phyloP scores from a whole-genome alignment of 768 basidiomycete species.

The Amanita inopinata region DNA sequence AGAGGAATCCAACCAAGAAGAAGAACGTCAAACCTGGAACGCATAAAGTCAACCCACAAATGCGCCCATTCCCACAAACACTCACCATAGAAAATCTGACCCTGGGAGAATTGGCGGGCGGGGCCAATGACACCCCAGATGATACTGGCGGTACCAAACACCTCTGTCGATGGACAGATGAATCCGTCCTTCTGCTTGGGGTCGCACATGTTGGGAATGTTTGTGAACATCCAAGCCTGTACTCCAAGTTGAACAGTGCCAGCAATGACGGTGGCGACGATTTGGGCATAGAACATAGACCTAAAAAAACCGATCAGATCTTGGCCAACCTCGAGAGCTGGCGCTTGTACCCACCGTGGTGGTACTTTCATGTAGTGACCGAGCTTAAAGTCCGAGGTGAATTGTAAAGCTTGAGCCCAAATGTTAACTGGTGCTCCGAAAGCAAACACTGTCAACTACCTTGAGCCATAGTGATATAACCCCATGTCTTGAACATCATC shows the following conservation, averaged over 20 bases:
- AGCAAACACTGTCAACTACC: conserved; percentile 15
- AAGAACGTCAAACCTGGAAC: conserved; percentile 47
- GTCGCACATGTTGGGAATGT: conserved; percentile 53
- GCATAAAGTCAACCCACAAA: conserved; percentile 8
- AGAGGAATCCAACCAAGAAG: conserved; percentile 67
- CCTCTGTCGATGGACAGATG: conserved; percentile 59
- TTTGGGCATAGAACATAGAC: conserved; percentile 63
- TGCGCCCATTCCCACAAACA: conserved; percentile 1
- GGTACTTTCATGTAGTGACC: conserved; percentile 75
- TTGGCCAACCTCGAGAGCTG: neutral
- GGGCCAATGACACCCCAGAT: conserved; percentile 83
- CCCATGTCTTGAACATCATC: conserved; percentile 85
- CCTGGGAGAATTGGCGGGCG: conserved; percentile 54
- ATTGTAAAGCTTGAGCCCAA: conserved; percentile 40
- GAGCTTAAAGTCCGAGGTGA: conserved; percentile 72
- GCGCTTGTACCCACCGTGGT: conserved; percentile 29
- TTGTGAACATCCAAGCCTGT: conserved; percentile 69
- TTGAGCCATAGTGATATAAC: conserved; percentile 62
- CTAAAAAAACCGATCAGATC: conserved; percentile 10
- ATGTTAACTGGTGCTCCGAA: neutral
- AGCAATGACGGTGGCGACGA: conserved; percentile 56
- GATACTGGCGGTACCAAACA: conserved; percentile 73
- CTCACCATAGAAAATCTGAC: conserved; percentile 46
- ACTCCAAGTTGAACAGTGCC: conserved; percentile 70
- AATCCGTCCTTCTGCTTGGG: conserved; percentile 49